Percentiles rank a stretch among this genome's conserved stretches.
Conservation (phyloP, 2,329 filamentous ascomycete genomes). For the Fusarium sublunatum region DNA sequence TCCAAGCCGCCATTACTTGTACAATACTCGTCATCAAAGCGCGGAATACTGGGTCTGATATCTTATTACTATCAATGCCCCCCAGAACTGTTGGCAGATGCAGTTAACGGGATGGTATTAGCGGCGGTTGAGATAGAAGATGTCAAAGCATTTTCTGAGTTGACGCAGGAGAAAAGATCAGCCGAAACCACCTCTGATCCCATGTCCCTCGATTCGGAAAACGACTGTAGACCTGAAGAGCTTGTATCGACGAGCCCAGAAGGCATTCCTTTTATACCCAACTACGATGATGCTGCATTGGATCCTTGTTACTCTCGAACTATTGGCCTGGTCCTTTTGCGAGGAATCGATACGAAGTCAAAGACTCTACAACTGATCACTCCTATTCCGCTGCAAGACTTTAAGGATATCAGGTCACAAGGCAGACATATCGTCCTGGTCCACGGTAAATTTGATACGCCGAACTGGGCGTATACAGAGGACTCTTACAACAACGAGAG, state of each 20-base stretch:
- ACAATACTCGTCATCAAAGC: slow-evolving; percentile 61
- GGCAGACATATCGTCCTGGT: slow-evolving; percentile 70
- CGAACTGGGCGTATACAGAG: slow-evolving; percentile 77
- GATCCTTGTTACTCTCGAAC: slow-evolving; percentile 69
- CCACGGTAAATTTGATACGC: slow-evolving; percentile 74
- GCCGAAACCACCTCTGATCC: slow-evolving; percentile 21
- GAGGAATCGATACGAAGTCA: slow-evolving; percentile 70
- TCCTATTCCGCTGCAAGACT: slow-evolving; percentile 59
- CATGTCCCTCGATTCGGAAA: slow-evolving; percentile 27
- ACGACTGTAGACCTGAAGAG: background rate
- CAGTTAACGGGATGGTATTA: slow-evolving; percentile 77
- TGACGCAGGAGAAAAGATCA: background rate
- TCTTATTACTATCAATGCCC: slow-evolving; percentile 74
- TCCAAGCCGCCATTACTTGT: slow-evolving; percentile 70
- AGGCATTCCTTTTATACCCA: slow-evolving; percentile 71
- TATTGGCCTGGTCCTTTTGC: slow-evolving; percentile 75
- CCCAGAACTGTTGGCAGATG: slow-evolving; percentile 68
- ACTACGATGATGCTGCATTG: slow-evolving; percentile 64
- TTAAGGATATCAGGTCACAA: slow-evolving; percentile 54
- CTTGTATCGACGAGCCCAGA: slow-evolving; percentile 53
- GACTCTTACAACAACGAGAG: slow-evolving; percentile 59
- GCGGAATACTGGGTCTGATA: slow-evolving; percentile 72
- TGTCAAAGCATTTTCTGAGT: slow-evolving; percentile 59
- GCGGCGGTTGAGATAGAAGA: slow-evolving; percentile 73
- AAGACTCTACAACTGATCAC: slow-evolving; percentile 73